These are phyloP conservation scores for Phylloporus sp. DNA, from an alignment of 768 basidiomycete species.

Conservation along the genomic window DNA sequence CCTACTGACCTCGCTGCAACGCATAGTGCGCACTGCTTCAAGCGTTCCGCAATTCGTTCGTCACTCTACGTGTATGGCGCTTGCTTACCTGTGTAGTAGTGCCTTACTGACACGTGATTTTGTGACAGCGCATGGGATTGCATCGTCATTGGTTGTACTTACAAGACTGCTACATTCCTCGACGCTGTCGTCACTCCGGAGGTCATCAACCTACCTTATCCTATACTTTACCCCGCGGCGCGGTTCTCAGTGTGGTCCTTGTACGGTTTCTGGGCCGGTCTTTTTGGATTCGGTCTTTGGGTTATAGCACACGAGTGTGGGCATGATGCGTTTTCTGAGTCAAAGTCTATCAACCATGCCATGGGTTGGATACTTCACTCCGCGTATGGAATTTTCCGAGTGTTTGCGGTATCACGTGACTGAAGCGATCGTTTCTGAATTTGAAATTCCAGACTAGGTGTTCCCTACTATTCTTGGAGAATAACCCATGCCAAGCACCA, in stretches of 20 bases:
- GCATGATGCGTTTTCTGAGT: slow-evolving; percentile 94
- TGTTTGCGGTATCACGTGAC: slow-evolving; percentile 19
- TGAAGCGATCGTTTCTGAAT: slow-evolving; percentile 2
- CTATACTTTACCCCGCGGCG: slow-evolving; percentile 56
- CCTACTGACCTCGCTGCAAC: background rate
- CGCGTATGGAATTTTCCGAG: slow-evolving; percentile 44
- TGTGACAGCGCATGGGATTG: slow-evolving; percentile 65
- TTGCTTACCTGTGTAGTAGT: background rate
- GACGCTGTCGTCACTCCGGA: slow-evolving; percentile 59
- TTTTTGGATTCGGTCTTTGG: slow-evolving; percentile 92
- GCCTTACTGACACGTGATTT: slow-evolving; percentile 11
- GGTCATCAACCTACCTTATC: slow-evolving; percentile 50
- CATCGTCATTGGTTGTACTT: slow-evolving; percentile 60
- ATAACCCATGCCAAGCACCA: slow-evolving; percentile 95
- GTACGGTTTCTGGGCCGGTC: slow-evolving; percentile 77
- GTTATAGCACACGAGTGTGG: slow-evolving; percentile 93
- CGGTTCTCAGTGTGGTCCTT: slow-evolving; percentile 69
- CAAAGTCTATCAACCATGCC: slow-evolving; percentile 84
- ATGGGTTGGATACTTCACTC: slow-evolving; percentile 94
- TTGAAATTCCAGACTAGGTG: slow-evolving; percentile 61
- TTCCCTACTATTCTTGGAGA: slow-evolving; percentile 96
- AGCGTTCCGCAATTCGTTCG: slow-evolving; percentile 82
- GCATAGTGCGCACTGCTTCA: slow-evolving; percentile 74
- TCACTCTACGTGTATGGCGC: slow-evolving; percentile 66
- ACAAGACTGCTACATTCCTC: slow-evolving; percentile 60